A percentile compares a stretch with the other conserved stretches of the same genome.
Conservation (phyloP, 306 rosid genomes). For the Begonia loranthoides region DNA sequence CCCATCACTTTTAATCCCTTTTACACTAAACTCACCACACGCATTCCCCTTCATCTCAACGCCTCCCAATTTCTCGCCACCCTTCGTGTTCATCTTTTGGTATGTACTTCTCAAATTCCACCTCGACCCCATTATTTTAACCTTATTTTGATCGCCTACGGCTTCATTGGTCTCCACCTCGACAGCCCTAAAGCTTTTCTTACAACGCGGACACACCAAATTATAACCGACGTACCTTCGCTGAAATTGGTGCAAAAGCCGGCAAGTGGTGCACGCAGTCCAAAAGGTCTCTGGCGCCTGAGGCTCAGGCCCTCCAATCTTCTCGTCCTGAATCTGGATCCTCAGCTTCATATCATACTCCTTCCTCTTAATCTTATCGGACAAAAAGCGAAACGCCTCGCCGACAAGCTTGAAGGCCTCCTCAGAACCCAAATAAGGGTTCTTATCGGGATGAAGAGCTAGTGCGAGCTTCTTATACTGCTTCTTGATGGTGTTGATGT, state of each 20-base stretch:
- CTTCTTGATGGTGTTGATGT: constrained; percentile 30
- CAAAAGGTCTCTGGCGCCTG: constrained; percentile 40
- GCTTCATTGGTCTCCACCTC: constrained; percentile 33
- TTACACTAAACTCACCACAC: constrained; percentile 15
- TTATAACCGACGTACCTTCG: constrained; percentile 49
- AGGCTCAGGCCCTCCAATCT: constrained; percentile 11
- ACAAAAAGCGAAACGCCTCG: constrained; percentile 55
- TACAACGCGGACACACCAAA: constrained; percentile 67
- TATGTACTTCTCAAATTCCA: constrained; percentile 2
- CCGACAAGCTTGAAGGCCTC: constrained; percentile 65
- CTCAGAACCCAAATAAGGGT: constrained; percentile 37
- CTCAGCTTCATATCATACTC: constrained; percentile 52
- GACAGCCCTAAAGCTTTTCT: constrained; percentile 54
- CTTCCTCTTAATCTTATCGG: constrained; percentile 42
- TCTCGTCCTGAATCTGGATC: constrained; percentile 46
- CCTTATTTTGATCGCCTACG: constrained; percentile 10
- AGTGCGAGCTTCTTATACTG: constrained; percentile 64
- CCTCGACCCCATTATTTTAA: constrained; percentile 7
- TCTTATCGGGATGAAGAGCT: constrained; percentile 57
- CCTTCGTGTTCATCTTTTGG: constrained; percentile 7
- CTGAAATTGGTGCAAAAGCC: constrained; percentile 67
- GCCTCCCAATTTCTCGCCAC: constrained; percentile 2
- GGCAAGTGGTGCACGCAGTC: constrained; percentile 68
- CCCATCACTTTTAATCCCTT: constrained; percentile 13
- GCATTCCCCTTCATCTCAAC: constrained; percentile 8